Evolutionary conservation across 306 rosid species (phyloP).

Genomic region (Quercus cerris): DNA sequence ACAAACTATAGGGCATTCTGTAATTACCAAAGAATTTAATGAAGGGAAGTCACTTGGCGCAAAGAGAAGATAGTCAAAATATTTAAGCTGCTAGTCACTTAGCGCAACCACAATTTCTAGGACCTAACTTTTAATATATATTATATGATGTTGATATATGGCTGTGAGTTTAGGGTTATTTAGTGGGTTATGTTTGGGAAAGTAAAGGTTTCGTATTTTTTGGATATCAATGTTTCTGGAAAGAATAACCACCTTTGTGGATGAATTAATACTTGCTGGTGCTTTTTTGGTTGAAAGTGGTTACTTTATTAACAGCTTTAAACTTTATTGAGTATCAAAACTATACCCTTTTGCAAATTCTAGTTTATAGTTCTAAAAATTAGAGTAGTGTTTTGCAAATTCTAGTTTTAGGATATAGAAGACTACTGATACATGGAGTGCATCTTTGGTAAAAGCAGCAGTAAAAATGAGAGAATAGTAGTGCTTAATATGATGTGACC

Average conservation of each 20-base stretch:
- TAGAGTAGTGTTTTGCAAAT: not conserved
- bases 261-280: not conserved
- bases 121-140: no score
- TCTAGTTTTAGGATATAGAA: not conserved
- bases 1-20: no score
- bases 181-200: not conserved
- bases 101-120: no score
- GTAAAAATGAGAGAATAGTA: not conserved
- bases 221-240: not conserved
- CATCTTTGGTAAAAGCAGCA: not conserved
- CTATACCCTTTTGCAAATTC: not conserved
- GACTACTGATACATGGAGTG: not conserved
- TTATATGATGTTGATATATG: not conserved
- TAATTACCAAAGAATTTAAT: no score
- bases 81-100: no score
- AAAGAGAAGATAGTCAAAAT: no score
- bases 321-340: not conserved
- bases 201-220: not conserved
- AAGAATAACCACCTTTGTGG: not conserved
- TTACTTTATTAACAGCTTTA: not conserved
- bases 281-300: not conserved
- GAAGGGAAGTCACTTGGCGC: no score
- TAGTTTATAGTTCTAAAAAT: not conserved
- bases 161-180: not conserved
- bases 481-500: not conserved